phyloP scores from a whole-genome alignment of 345 rosid species.

The Cardamine occulta region DNA sequence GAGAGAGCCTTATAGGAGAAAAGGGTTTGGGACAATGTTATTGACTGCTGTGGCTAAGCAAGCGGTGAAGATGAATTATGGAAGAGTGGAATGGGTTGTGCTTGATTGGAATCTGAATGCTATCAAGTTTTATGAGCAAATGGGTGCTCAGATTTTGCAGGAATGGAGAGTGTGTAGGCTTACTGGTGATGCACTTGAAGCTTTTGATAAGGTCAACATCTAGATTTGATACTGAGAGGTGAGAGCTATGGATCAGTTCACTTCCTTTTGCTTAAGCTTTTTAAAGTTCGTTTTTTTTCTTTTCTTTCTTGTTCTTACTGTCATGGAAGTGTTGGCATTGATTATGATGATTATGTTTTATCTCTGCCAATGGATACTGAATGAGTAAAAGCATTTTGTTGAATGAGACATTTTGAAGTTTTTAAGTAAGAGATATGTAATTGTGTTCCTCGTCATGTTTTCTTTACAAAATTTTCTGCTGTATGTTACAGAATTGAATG shows the following conservation, averaged over 20 bases:
- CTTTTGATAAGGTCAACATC: constrained; percentile 52
- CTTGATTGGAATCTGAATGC: constrained; percentile 93
- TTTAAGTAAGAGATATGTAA: neutral
- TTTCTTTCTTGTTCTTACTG: neutral
- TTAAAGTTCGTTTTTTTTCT: neutral
- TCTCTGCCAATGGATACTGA: neutral
- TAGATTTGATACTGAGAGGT: constrained; percentile 13
- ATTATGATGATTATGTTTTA: constrained; percentile 4
- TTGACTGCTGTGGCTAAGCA: constrained; percentile 80
- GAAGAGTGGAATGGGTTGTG: constrained; percentile 90
- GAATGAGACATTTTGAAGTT: neutral
- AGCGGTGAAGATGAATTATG: constrained; percentile 86
- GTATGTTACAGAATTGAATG: neutral
- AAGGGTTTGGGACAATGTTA: constrained; percentile 76
- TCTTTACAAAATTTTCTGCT: neutral
- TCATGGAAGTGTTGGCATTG: constrained; percentile 22
- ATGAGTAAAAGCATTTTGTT: constrained; percentile 13
- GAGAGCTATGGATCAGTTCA: neutral
- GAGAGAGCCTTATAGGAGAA: constrained; percentile 80
- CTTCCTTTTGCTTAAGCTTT: constrained; percentile 5
- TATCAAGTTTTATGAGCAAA: constrained; percentile 75
- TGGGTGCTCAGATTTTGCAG: constrained; percentile 77
- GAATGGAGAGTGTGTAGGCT: constrained; percentile 90
- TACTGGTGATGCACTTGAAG: constrained; percentile 80
- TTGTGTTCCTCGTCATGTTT: neutral